These are phyloP conservation scores for Yamadazyma epiphylla DNA, from an alignment of 1,139 yeast genomes.

Conservation along the genomic window DNA sequence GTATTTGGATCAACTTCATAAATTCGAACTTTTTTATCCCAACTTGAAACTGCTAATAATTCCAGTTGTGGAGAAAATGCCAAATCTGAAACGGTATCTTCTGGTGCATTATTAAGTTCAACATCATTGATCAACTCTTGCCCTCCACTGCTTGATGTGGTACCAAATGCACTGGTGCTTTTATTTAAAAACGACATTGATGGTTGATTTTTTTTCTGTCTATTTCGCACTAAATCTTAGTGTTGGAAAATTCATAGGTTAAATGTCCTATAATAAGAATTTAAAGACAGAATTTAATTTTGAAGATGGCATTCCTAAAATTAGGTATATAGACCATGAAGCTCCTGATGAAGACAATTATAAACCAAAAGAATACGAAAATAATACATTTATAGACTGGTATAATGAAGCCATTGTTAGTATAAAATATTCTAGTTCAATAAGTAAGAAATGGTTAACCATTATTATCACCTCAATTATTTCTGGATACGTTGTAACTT, in stretches of 20 bases:
- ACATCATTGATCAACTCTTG: slow-evolving; percentile 75
- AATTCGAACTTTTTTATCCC: slow-evolving; percentile 95
- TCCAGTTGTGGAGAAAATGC: slow-evolving; percentile 94
- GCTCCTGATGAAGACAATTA: too few species aligned
- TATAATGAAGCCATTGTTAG: slow-evolving; percentile 18
- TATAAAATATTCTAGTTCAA: slow-evolving; percentile 9
- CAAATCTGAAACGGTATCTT: slow-evolving; percentile 84
- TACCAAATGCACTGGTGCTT: slow-evolving; percentile 12
- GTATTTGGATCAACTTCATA: slow-evolving; percentile 75
- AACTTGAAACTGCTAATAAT: slow-evolving; percentile 73
- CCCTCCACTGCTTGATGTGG: slow-evolving; percentile 44
- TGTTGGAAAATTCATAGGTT: too few species aligned
- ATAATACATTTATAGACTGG: slow-evolving; percentile 39
- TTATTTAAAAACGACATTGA: slow-evolving; percentile 25
- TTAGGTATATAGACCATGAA: too few species aligned
- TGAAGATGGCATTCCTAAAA: too few species aligned
- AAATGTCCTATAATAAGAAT: too few species aligned
- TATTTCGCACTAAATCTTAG: not conserved
- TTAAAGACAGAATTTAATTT: too few species aligned
- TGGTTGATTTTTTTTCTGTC: too few species aligned
- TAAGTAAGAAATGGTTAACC: slow-evolving; percentile 49
- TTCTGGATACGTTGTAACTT: slow-evolving; percentile 58
- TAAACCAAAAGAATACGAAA: slow-evolving; percentile 21
- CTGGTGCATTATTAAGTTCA: slow-evolving; percentile 80
- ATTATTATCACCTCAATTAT: slow-evolving; percentile 52